Base-by-base conservation (phyloP, 768 basidiomycete genomes). In the Mycena alexandri region DNA sequence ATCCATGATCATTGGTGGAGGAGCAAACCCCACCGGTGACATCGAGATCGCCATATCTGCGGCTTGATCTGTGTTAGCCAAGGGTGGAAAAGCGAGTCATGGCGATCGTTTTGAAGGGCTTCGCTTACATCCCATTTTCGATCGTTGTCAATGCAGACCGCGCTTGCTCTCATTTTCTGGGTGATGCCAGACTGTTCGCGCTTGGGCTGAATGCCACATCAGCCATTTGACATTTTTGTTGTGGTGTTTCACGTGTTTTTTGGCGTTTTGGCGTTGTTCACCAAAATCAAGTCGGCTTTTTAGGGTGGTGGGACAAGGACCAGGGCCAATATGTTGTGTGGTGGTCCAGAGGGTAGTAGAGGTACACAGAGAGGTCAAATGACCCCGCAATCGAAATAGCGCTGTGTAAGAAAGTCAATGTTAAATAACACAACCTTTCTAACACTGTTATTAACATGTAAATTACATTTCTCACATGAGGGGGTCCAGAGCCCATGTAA, bases 1-100 rank as follows among this genome's bases (percentile, higher is more conserved):
- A 47, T 68, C 72, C 33, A 71, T 73, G 69, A 41, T 73, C 67
- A 73, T 73, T 22, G 72, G 72, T 12, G 72, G 72, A n/a, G 72
- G 72, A 34, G 44, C 72, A 0, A 34, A 56, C 3, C 48, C 47
- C 19, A 43, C 25, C 17, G 71, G 71, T 5, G 61, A 72, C 55
- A 72, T 72, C 10, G 51, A 70, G 44, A 70, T 72, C 44, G 60
- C 69, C 13, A 72, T 72, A 14, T 72, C 71, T 60, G 65, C 65
- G 33, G 63, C 68, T 60, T 63, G 59, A 69, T 50, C 14, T 12
- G 10, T 36, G 55, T 57, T 44, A 24, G 42, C 22, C 46, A 59
- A 21, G 41, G 24, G 12, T 10, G 22, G 38, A 55, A 25, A 38
- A 25, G 54, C 29, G 24, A 6, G 29, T 57, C 24, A 25, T 33